Percentiles rank a stretch among this genome's conserved stretches.
These are phyloP conservation scores for Pterocarpus macrocarpus DNA, from an alignment of 306 rosid genomes.

Conservation along the genomic window DNA sequence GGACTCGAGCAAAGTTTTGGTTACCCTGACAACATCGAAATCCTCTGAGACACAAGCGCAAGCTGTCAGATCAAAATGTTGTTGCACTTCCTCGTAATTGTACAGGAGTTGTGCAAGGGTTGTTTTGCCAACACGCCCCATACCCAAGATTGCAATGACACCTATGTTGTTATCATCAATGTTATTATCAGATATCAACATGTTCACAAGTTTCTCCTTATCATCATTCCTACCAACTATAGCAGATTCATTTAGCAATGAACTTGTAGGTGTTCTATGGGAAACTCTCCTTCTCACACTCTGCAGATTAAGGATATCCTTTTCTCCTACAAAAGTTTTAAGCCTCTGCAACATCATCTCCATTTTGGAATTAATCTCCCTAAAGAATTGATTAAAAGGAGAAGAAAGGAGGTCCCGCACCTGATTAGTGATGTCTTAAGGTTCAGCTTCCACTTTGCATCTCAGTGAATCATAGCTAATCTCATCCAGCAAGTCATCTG, in stretches of 20 bases:
- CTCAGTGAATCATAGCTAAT: not conserved
- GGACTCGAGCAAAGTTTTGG: not conserved
- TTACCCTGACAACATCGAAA: slow-evolving; percentile 3
- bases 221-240: slow-evolving; percentile 47
- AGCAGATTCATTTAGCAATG: slow-evolving; percentile 26
- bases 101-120: slow-evolving; percentile 42
- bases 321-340: slow-evolving; percentile 36
- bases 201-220: slow-evolving; percentile 15
- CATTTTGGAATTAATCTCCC: slow-evolving; percentile 48
- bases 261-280: slow-evolving; percentile 6
- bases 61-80: slow-evolving; percentile 37
- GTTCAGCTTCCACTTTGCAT: not conserved
- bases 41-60: slow-evolving; percentile 33
- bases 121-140: slow-evolving; percentile 23
- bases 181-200: not conserved
- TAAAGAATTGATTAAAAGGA: slow-evolving; percentile 42
- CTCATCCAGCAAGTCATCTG: slow-evolving; percentile 4
- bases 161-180: not conserved
- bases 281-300: slow-evolving; percentile 13
- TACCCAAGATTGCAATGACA: slow-evolving; percentile 34
- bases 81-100: slow-evolving; percentile 29
- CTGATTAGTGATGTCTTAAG: slow-evolving; percentile 22
- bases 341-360: slow-evolving; percentile 5
- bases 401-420: slow-evolving; percentile 52
- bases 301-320: slow-evolving; percentile 47